These are phyloP conservation scores for Citrus reticulata DNA, from an alignment of 345 rosid genomes.

Conservation along the genomic window DNA sequence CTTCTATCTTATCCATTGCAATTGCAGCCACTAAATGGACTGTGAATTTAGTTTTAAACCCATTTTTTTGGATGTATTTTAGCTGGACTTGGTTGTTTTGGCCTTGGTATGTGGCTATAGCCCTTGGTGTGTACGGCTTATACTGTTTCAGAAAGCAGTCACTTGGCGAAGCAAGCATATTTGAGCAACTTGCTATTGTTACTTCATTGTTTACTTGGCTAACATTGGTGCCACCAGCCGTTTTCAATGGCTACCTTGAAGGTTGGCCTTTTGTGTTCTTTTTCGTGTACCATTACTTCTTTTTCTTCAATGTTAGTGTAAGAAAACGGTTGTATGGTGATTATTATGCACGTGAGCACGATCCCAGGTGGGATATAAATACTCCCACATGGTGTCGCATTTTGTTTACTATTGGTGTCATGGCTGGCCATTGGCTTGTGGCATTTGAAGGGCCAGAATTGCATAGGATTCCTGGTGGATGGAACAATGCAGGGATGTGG, in stretches of 20 bases:
- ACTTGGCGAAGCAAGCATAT: constrained; percentile 54
- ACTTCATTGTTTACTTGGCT: constrained; percentile 76
- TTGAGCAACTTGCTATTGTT: constrained; percentile 78
- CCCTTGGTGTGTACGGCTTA: constrained; percentile 51
- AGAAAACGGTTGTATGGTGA: constrained; percentile 80
- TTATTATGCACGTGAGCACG: constrained; percentile 55
- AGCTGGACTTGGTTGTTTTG: constrained; percentile 95
- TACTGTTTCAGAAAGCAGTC: constrained; percentile 61
- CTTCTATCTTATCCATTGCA: constrained; percentile 47
- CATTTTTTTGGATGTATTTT: constrained; percentile 90
- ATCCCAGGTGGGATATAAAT: constrained; percentile 80
- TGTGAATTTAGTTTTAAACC: constrained; percentile 42
- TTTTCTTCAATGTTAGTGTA: constrained; percentile 77
- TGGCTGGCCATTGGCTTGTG: constrained; percentile 79
- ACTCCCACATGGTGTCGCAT: constrained; percentile 49
- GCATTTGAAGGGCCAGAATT: constrained; percentile 91
- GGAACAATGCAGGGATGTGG: constrained; percentile 74
- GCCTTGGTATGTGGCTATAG: constrained; percentile 81
- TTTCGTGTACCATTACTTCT: constrained; percentile 84
- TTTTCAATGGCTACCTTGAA: constrained; percentile 78
- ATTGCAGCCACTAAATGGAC: constrained; percentile 60
- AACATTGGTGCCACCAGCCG: constrained; percentile 81
- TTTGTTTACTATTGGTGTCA: constrained; percentile 56
- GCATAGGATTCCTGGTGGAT: constrained; percentile 67
- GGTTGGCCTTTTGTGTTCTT: constrained; percentile 91